Evolutionary conservation across 306 rosid genomes (phyloP).

Genomic region (Ammopiptanthus mongolicus): DNA sequence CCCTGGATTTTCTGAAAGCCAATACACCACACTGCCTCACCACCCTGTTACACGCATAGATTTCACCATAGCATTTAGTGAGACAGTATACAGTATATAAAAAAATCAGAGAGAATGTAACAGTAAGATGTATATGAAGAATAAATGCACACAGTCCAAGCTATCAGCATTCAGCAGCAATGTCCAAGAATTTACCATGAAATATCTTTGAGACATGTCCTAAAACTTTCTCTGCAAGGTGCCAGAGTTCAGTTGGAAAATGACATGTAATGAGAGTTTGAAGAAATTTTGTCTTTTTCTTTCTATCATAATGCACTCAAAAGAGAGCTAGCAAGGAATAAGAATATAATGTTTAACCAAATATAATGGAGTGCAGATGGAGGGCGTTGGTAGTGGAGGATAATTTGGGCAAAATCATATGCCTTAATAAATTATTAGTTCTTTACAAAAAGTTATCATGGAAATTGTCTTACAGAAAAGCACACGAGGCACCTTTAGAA

Average conservation of each 20-base stretch:
- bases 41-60: conserved; percentile 46
- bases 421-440: neutral
- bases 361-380: neutral
- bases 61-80: conserved; percentile 13
- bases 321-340: neutral
- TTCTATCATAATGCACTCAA: neutral
- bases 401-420: neutral
- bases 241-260: conserved; percentile 1
- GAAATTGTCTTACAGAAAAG: neutral
- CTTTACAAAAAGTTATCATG: neutral
- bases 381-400: neutral
- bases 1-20: conserved; percentile 87
- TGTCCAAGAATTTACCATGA: neutral
- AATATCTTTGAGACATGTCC: conserved; percentile 4
- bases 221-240: neutral
- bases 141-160: neutral
- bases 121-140: neutral
- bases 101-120: neutral
- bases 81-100: conserved; percentile 8
- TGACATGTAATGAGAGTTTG: neutral
- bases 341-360: conserved; percentile 3
- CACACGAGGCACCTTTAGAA: conserved; percentile 11
- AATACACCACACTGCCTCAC: conserved; percentile 79
- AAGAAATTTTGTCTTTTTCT: neutral
- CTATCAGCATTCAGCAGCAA: neutral